Evolutionary conservation across 345 rosid species (phyloP).

Genomic region (Litchi chinensis): DNA sequence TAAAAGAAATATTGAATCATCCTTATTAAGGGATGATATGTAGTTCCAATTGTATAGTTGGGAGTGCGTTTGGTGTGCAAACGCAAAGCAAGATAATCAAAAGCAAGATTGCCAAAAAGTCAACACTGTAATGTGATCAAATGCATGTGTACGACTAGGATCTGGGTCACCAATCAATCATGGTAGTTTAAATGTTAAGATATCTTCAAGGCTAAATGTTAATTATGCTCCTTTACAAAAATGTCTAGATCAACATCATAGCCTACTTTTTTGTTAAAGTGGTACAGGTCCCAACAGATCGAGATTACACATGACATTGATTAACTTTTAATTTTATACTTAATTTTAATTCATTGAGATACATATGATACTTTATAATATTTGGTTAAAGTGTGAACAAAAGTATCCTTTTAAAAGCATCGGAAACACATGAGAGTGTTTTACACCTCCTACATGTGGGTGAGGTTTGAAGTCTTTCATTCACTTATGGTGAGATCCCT

Average conservation of each 20-base stretch:
- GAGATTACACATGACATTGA: background rate
- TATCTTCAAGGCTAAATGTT: background rate
- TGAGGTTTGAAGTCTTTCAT: too few relatives aligned
- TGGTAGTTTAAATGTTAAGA: constrained; percentile 10
- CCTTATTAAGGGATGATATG: too few relatives aligned
- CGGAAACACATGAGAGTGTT: too few relatives aligned
- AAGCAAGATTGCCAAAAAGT: background rate
- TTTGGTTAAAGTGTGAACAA: too few relatives aligned
- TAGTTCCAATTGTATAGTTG: too few relatives aligned
- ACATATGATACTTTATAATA: too few relatives aligned
- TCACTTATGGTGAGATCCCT: too few relatives aligned
- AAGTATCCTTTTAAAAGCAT: too few relatives aligned
- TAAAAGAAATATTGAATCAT: too few relatives aligned
- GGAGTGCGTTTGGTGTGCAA: background rate
- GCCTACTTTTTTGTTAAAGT: constrained; percentile 4
- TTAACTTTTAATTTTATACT: background rate
- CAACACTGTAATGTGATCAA: background rate
- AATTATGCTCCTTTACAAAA: background rate
- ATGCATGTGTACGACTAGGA: background rate
- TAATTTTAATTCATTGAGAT: background rate
- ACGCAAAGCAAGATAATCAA: background rate
- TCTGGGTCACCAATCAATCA: background rate
- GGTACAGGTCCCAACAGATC: background rate
- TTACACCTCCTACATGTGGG: too few relatives aligned
- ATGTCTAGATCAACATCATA: background rate